Conservation (phyloP, 176 grass and related monocot species). For the Eremochloa ophiuroides region DNA sequence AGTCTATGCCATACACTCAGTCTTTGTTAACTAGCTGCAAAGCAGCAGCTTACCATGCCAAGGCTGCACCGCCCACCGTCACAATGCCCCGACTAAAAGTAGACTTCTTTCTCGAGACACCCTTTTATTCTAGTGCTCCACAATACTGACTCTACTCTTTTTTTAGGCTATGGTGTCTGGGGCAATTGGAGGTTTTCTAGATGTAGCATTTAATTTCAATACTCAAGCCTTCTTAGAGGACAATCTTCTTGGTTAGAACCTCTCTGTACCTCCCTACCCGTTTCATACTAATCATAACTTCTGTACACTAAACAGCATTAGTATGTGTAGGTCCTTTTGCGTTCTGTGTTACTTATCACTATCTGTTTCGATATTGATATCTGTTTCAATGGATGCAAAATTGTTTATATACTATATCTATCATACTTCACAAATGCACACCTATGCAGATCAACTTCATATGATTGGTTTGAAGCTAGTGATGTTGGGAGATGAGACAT, state of each 20-base stretch:
- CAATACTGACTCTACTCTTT: neutral
- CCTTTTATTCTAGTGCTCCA: neutral
- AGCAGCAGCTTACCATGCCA: constrained; percentile 81
- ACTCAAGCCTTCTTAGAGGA: constrained; percentile 92
- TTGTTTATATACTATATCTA: constrained; percentile 9
- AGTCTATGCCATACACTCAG: constrained; percentile 86
- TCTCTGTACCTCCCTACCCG: neutral
- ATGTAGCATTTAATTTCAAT: constrained; percentile 97
- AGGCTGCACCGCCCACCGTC: constrained; percentile 95
- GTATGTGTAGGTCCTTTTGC: neutral
- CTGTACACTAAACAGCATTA: constrained; percentile 6
- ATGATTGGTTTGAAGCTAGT: constrained; percentile 78
- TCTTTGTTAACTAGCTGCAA: constrained; percentile 62
- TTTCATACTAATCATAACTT: neutral
- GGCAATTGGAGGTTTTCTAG: constrained; percentile 94
- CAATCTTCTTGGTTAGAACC: constrained; percentile 80
- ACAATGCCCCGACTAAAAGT: constrained; percentile 96
- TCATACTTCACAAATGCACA: neutral
- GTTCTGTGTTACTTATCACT: neutral
- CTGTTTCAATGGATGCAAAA: neutral
- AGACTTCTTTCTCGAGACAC: neutral
- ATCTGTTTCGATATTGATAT: neutral
- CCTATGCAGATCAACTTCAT: constrained; percentile 75
- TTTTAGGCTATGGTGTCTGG: constrained; percentile 90
- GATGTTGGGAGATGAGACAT: constrained; percentile 95